Conservation (phyloP, 305 asterid species). For the Solanum chacoense region DNA sequence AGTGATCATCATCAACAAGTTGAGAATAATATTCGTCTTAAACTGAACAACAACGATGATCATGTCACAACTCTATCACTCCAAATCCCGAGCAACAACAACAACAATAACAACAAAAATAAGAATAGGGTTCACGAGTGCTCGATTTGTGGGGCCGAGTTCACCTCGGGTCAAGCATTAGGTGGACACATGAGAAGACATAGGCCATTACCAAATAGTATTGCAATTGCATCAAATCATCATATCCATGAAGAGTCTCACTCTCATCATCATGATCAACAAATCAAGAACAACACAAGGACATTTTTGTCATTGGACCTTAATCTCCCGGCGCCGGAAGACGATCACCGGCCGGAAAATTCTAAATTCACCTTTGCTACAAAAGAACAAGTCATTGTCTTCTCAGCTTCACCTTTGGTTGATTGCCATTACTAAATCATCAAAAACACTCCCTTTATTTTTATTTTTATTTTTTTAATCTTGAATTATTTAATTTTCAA, state of each 20-base stretch:
- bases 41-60: background rate
- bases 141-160: slow-evolving; percentile 44
- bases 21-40: background rate
- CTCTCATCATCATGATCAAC: slow-evolving; percentile 7
- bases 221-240: slow-evolving; percentile 8
- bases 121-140: slow-evolving; percentile 32
- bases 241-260: slow-evolving; percentile 11
- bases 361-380: slow-evolving; percentile 33
- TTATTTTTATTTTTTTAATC: background rate
- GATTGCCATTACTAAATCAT: slow-evolving; percentile 60
- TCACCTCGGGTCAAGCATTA: slow-evolving; percentile 48
- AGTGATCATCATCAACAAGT: background rate
- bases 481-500: background rate
- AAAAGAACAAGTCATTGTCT: slow-evolving; percentile 61
- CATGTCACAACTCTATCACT: slow-evolving; percentile 35
- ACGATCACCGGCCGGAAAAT: slow-evolving; percentile 26
- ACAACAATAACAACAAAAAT: background rate
- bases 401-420: slow-evolving; percentile 64
- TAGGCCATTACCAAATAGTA: slow-evolving; percentile 27
- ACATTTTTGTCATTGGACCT: slow-evolving; percentile 59
- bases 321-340: slow-evolving; percentile 78
- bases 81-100: slow-evolving; percentile 17
- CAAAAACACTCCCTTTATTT: background rate
- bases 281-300: slow-evolving; percentile 35
- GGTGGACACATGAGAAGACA: slow-evolving; percentile 69